Percentiles rank a stretch among this genome's conserved stretches.
These are phyloP conservation scores for Podospora comata DNA, from an alignment of 495 filamentous ascomycete species.

Conservation along the genomic window DNA sequence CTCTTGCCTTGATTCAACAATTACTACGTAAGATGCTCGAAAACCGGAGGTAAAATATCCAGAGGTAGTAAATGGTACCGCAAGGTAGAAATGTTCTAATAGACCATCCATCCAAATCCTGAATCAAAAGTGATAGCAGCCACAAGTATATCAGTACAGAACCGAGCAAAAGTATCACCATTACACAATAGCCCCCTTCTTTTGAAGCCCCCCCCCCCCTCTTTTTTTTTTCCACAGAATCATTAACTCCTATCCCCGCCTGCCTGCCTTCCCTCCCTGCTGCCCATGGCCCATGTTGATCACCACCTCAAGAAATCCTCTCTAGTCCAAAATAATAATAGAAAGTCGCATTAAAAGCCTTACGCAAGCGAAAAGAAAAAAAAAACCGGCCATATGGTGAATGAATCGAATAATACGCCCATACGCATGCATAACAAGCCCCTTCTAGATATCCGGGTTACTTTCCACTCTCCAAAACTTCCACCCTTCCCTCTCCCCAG, in stretches of 20 bases:
- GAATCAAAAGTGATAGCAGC: not conserved
- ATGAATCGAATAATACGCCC: not conserved
- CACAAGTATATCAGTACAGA: not conserved
- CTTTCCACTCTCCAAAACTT: conserved; percentile 82
- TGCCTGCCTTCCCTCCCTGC: not conserved
- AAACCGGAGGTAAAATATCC: not conserved
- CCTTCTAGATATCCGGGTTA: conserved; percentile 4
- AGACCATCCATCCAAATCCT: not conserved
- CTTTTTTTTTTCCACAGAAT: not conserved
- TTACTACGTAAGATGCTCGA: not conserved
- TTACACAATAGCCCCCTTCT: not conserved
- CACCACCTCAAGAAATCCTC: not conserved
- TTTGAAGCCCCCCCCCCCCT: not conserved
- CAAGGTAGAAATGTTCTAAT: not conserved
- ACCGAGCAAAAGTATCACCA: not conserved
- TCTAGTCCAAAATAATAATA: not conserved
- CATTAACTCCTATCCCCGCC: not conserved
- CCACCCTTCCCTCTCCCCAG: conserved; percentile 74
- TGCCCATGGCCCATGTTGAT: not conserved
- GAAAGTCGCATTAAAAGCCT: not conserved
- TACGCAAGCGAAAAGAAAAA: not conserved
- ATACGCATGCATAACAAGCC: not conserved
- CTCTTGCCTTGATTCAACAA: not conserved
- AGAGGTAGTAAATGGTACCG: not conserved
- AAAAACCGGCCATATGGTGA: conserved; percentile 9